Percentiles rank a stretch among this genome's conserved stretches.
Evolutionary conservation across 1,284 basidiomycete genomes (phyloP).

Genomic region (Ustilago lituana): DNA sequence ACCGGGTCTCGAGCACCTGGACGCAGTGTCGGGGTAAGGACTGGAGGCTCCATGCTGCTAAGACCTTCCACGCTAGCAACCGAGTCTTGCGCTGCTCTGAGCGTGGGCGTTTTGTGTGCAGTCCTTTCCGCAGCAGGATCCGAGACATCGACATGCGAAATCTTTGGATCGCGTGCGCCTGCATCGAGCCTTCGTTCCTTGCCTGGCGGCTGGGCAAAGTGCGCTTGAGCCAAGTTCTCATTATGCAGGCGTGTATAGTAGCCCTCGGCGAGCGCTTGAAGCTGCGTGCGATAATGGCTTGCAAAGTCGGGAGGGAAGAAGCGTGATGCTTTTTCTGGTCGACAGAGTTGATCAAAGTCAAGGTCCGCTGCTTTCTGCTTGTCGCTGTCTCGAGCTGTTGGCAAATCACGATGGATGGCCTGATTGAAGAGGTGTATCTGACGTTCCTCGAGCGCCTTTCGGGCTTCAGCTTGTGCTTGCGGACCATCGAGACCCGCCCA

Average conservation of each 20-base stretch:
- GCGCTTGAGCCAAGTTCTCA: slow-evolving; percentile 42
- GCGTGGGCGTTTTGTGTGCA: background rate
- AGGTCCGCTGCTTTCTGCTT: slow-evolving; percentile 1
- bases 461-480: slow-evolving; percentile 53
- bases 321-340: slow-evolving; percentile 21
- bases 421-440: slow-evolving; percentile 48
- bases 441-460: slow-evolving; percentile 47
- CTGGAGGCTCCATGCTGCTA: slow-evolving; percentile 25
- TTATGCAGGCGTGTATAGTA: slow-evolving; percentile 57
- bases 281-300: slow-evolving; percentile 60
- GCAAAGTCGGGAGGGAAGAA: slow-evolving; percentile 64
- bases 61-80: background rate
- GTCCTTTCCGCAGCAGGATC: background rate
- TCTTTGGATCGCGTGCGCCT: background rate
- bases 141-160: background rate
- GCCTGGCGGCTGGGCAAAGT: slow-evolving; percentile 27
- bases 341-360: slow-evolving; percentile 5
- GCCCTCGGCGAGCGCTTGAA: slow-evolving; percentile 58
- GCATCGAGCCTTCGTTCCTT: slow-evolving; percentile 6
- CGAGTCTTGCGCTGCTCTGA: background rate
- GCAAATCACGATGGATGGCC: slow-evolving; percentile 15
- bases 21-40: slow-evolving; percentile 28
- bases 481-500: slow-evolving; percentile 64
- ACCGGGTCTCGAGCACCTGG: slow-evolving; percentile 55
- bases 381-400: background rate